phyloP scores from a whole-genome alignment of 306 rosid species.

The Pyrus betulifolia region DNA sequence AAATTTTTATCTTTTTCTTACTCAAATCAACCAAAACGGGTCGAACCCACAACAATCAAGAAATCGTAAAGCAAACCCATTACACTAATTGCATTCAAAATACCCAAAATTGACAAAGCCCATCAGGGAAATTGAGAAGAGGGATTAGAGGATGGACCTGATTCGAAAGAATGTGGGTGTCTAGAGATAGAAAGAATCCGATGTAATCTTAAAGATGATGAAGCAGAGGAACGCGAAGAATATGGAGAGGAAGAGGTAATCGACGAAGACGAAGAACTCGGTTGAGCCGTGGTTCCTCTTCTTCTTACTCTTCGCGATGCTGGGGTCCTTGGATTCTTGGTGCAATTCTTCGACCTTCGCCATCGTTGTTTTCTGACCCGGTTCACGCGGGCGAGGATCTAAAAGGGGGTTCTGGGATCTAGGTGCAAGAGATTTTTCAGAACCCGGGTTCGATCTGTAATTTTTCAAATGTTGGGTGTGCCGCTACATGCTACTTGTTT shows the following conservation, averaged over 20 bases:
- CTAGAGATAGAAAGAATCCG: slow-evolving; percentile 22
- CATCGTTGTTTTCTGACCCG: slow-evolving; percentile 20
- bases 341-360: slow-evolving; percentile 43
- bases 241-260: slow-evolving; percentile 57
- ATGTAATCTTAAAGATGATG: slow-evolving; percentile 49
- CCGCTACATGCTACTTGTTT: not conserved
- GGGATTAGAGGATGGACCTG: slow-evolving; percentile 15
- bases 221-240: slow-evolving; percentile 50
- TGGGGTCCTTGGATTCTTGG: slow-evolving; percentile 13
- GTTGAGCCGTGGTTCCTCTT: slow-evolving; percentile 58
- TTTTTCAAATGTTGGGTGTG: not conserved
- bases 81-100: not conserved
- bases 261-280: slow-evolving; percentile 57
- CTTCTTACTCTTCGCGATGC: slow-evolving; percentile 9
- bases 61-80: not conserved
- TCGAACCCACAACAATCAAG: not conserved
- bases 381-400: not conserved
- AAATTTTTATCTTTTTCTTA: not conserved
- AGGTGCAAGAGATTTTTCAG: not conserved
- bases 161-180: not conserved
- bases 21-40: not conserved
- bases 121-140: not conserved
- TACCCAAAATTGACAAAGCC: not conserved
- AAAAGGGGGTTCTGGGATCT: not conserved
- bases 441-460: not conserved